Evolutionary conservation across 306 rosid genomes (phyloP).

Genomic region (Calophaca sinica): DNA sequence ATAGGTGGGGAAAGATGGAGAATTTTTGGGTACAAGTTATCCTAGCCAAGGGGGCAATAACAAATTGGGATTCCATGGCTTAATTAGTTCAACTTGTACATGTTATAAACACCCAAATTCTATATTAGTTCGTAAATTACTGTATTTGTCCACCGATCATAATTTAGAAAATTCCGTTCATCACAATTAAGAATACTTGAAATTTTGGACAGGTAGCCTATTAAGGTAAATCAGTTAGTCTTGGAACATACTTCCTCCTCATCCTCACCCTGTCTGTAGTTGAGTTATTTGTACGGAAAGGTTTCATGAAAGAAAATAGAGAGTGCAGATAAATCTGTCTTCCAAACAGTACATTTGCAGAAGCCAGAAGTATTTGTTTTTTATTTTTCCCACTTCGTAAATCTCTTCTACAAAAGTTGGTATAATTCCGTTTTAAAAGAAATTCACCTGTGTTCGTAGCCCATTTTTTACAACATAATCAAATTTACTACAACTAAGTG

Average conservation of each 20-base stretch:
- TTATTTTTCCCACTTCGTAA: too few relatives aligned
- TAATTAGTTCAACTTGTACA: too few relatives aligned
- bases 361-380: too few relatives aligned
- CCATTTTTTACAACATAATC: too few relatives aligned
- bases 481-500: not conserved
- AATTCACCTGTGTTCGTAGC: too few relatives aligned
- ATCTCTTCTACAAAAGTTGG: too few relatives aligned
- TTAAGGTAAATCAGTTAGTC: slow-evolving; percentile 19
- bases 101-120: too few relatives aligned
- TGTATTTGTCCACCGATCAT: not conserved
- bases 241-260: slow-evolving; percentile 29
- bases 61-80: too few relatives aligned
- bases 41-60: too few relatives aligned
- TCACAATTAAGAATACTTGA: slow-evolving; percentile 7
- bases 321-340: not conserved
- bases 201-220: slow-evolving; percentile 6
- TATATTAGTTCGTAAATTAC: too few relatives aligned
- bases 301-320: not conserved
- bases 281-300: slow-evolving; percentile 1
- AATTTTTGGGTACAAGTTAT: not conserved
- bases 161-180: slow-evolving; percentile 14
- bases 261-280: slow-evolving; percentile 26
- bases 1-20: not conserved
- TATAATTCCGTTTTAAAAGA: too few relatives aligned
- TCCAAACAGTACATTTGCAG: too few relatives aligned